A percentile compares a stretch with the other conserved stretches of the same genome.
Evolutionary conservation across 1,284 basidiomycete genomes (phyloP).

Genomic region (Leccinum pallidistipes): DNA sequence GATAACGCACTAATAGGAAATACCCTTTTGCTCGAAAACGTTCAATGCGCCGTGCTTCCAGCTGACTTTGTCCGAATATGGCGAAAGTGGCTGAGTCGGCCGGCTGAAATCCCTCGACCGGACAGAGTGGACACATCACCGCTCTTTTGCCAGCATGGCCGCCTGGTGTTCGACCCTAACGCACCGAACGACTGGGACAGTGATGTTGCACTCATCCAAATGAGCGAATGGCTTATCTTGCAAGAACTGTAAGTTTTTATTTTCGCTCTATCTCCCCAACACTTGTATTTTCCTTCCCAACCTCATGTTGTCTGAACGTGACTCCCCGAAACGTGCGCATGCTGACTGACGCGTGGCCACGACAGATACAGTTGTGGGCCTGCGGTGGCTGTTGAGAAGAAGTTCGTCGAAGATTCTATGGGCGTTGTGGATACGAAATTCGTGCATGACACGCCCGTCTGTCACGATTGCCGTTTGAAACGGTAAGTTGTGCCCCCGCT

Average conservation of each 20-base stretch:
- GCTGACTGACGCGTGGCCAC: slow-evolving; percentile 13
- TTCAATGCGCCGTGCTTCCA: slow-evolving; percentile 58
- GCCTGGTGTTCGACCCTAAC: slow-evolving; percentile 68
- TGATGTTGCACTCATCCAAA: slow-evolving; percentile 54
- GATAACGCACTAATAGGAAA: slow-evolving; percentile 52
- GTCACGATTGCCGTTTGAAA: slow-evolving; percentile 58
- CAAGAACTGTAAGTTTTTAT: slow-evolving; percentile 50
- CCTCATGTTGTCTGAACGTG: slow-evolving; percentile 3
- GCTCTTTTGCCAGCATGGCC: slow-evolving; percentile 67
- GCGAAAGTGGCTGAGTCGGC: slow-evolving; percentile 66
- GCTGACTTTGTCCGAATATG: slow-evolving; percentile 61
- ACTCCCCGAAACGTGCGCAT: slow-evolving; percentile 8
- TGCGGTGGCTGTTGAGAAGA: slow-evolving; percentile 53
- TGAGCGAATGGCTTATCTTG: slow-evolving; percentile 63
- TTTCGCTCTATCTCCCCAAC: slow-evolving; percentile 7
- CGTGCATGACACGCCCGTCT: slow-evolving; percentile 54
- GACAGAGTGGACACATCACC: slow-evolving; percentile 56
- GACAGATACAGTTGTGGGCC: slow-evolving; percentile 61
- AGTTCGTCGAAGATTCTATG: slow-evolving; percentile 30
- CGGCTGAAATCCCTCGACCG: slow-evolving; percentile 56
- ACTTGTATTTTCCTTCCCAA: slow-evolving; percentile 5
- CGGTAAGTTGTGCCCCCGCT: slow-evolving; percentile 42
- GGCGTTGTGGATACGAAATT: slow-evolving; percentile 36
- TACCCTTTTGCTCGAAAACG: slow-evolving; percentile 44
- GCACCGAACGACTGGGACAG: slow-evolving; percentile 53